Evolutionary conservation across 139 green algal species (phyloP).

Genomic region (Monoraphidium neglectum): DNA sequence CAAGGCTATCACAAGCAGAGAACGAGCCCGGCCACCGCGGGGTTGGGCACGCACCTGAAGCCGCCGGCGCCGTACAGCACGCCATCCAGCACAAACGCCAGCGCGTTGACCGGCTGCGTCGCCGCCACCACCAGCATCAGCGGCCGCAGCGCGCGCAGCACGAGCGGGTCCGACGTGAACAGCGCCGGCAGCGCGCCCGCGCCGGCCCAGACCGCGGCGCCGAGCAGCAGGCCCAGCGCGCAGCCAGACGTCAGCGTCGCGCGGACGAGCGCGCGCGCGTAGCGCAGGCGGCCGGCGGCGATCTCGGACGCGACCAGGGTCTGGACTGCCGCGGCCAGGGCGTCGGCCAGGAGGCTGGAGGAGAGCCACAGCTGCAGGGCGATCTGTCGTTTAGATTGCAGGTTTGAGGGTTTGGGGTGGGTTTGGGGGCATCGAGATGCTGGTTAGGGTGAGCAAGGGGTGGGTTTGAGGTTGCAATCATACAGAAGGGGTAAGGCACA

Average conservation of each 20-base stretch:
- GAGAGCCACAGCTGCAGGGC: slow-evolving; percentile 73
- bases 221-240: slow-evolving; percentile 47
- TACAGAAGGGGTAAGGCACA: too few relatives aligned
- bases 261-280: slow-evolving; percentile 30
- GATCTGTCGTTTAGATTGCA: too few relatives aligned
- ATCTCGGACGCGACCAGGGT: slow-evolving; percentile 62
- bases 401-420: too few relatives aligned
- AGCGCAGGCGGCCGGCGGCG: slow-evolving; percentile 29
- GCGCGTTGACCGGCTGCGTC: slow-evolving; percentile 74
- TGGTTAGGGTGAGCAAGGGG: too few relatives aligned
- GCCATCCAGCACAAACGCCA: slow-evolving; percentile 80
- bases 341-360: slow-evolving; percentile 70
- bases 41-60: too few relatives aligned
- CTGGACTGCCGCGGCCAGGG: slow-evolving; percentile 78
- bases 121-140: slow-evolving; percentile 66
- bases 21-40: too few relatives aligned
- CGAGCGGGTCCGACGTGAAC: slow-evolving; percentile 58
- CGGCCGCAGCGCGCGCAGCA: slow-evolving; percentile 39
- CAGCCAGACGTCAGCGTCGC: slow-evolving; percentile 28
- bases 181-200: slow-evolving; percentile 20
- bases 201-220: slow-evolving; percentile 20
- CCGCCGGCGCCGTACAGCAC: slow-evolving; percentile 73
- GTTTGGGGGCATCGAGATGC: too few relatives aligned
- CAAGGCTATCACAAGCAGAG: too few relatives aligned
- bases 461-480: too few relatives aligned